A percentile compares a stretch with the other conserved stretches of the same genome.
Evolutionary conservation across 2,329 filamentous ascomycete species (phyloP).

Genomic region (Xylaria sp.): DNA sequence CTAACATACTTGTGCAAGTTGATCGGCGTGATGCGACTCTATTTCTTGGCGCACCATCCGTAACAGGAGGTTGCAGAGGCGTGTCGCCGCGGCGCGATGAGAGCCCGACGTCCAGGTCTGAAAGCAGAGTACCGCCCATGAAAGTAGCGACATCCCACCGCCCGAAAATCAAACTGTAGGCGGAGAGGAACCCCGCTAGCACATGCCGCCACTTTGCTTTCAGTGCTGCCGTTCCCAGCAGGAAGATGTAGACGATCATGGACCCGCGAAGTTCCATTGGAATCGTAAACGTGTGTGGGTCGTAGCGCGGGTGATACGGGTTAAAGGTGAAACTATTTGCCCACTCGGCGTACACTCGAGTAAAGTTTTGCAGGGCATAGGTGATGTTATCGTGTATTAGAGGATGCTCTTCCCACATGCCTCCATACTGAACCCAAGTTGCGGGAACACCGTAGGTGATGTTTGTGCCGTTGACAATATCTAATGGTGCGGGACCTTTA

Average conservation of each 20-base stretch:
- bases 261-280: slow-evolving; percentile 57
- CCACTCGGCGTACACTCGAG: slow-evolving; percentile 53
- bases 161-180: slow-evolving; percentile 51
- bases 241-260: slow-evolving; percentile 55
- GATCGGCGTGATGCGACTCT: slow-evolving; percentile 16
- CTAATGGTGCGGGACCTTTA: slow-evolving; percentile 19
- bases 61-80: slow-evolving; percentile 34
- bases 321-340: slow-evolving; percentile 56
- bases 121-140: slow-evolving; percentile 52
- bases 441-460: slow-evolving; percentile 21
- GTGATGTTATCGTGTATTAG: slow-evolving; percentile 54
- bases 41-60: slow-evolving; percentile 19
- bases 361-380: slow-evolving; percentile 54
- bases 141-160: slow-evolving; percentile 57
- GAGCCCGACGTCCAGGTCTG: slow-evolving; percentile 52
- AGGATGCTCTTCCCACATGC: slow-evolving; percentile 56
- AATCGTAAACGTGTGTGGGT: slow-evolving; percentile 57
- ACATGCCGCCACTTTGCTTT: slow-evolving; percentile 51
- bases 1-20: neutral
- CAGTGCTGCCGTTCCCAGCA: slow-evolving; percentile 54
- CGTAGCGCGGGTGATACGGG: slow-evolving; percentile 54
- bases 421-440: slow-evolving; percentile 53
- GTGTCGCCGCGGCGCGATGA: slow-evolving; percentile 35
- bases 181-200: slow-evolving; percentile 48
- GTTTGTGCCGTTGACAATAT: slow-evolving; percentile 26